A percentile compares a stretch with the other conserved stretches of the same genome.
These are phyloP conservation scores for Suillus fuscotomentosus DNA, from an alignment of 768 basidiomycete genomes.

Conservation along the genomic window DNA sequence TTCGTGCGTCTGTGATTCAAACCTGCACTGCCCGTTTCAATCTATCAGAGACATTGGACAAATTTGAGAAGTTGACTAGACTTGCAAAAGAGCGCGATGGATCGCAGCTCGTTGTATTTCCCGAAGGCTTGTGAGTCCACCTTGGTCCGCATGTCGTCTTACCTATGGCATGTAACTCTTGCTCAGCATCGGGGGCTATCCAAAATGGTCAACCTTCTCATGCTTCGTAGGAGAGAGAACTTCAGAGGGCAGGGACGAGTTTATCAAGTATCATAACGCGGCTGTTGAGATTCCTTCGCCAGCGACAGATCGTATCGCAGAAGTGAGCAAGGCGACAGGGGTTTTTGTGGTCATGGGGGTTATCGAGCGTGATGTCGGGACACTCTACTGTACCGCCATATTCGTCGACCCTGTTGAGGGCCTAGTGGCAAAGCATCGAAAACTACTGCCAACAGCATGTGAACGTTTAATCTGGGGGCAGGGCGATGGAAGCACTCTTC, in stretches of 20 bases:
- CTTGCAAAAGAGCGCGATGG: slow-evolving; percentile 46
- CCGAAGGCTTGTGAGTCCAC: slow-evolving; percentile 52
- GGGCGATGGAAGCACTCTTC: slow-evolving; percentile 54
- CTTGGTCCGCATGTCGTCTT: not conserved
- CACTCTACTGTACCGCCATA: slow-evolving; percentile 59
- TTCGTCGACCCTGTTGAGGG: slow-evolving; percentile 55
- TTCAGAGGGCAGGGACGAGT: slow-evolving; percentile 56
- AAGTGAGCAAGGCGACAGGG: slow-evolving; percentile 43
- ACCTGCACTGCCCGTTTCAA: slow-evolving; percentile 47
- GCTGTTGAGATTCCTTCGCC: slow-evolving; percentile 59
- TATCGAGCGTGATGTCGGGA: slow-evolving; percentile 58
- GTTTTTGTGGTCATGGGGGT: slow-evolving; percentile 61
- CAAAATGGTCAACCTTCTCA: slow-evolving; percentile 48
- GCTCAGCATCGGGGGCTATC: slow-evolving; percentile 56
- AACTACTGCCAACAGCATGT: slow-evolving; percentile 58
- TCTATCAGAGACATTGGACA: slow-evolving; percentile 45
- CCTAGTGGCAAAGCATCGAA: slow-evolving; percentile 60
- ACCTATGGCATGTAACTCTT: not conserved
- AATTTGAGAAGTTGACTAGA: slow-evolving; percentile 45
- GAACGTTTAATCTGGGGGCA: slow-evolving; percentile 65
- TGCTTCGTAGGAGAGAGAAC: slow-evolving; percentile 48
- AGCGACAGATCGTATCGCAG: slow-evolving; percentile 45
- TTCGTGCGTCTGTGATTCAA: slow-evolving; percentile 54
- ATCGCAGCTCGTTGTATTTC: slow-evolving; percentile 52
- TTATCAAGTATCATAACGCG: slow-evolving; percentile 48